phyloP scores from a whole-genome alignment of 345 rosid species.

The Murraya koenigii region DNA sequence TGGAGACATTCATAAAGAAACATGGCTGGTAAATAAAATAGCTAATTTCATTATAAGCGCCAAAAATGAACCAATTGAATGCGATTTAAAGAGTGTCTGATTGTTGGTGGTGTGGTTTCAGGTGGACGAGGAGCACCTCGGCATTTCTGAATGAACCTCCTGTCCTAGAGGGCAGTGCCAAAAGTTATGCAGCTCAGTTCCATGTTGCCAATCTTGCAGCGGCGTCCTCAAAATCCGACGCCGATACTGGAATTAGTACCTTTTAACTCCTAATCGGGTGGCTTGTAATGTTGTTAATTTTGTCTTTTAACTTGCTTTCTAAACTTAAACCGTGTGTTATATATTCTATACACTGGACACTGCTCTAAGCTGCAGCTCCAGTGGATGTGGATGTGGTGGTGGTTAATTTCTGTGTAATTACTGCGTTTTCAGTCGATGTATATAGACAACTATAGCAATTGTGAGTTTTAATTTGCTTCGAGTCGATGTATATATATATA shows the following conservation, averaged over 20 bases:
- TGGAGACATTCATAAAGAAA: slow-evolving; percentile 33
- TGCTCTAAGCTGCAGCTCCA: no score
- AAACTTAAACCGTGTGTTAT: not conserved
- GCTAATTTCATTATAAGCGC: not conserved
- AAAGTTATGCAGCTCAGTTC: slow-evolving; percentile 58
- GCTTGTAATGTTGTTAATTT: not conserved
- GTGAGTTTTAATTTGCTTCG: no score
- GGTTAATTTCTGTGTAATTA: no score
- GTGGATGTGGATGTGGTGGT: no score
- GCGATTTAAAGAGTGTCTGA: no score
- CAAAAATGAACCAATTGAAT: no score
- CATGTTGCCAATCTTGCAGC: slow-evolving; percentile 42
- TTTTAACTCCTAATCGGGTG: not conserved
- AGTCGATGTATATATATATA: no score
- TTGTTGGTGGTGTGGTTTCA: slow-evolving; percentile 6
- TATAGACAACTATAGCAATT: no score
- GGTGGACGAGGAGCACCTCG: slow-evolving; percentile 87
- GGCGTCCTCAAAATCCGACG: slow-evolving; percentile 7
- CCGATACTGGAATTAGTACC: slow-evolving; percentile 18
- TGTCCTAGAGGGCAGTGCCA: slow-evolving; percentile 43
- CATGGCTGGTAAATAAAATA: slow-evolving; percentile 49
- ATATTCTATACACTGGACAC: no score
- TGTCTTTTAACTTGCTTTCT: not conserved
- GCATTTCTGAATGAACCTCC: slow-evolving; percentile 86
- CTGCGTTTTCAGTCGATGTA: no score